Evolutionary conservation across 2,329 filamentous ascomycete genomes (phyloP), one percentile per base, ranked within the genome.

Genomic region (Cercospora sp.): DNA sequence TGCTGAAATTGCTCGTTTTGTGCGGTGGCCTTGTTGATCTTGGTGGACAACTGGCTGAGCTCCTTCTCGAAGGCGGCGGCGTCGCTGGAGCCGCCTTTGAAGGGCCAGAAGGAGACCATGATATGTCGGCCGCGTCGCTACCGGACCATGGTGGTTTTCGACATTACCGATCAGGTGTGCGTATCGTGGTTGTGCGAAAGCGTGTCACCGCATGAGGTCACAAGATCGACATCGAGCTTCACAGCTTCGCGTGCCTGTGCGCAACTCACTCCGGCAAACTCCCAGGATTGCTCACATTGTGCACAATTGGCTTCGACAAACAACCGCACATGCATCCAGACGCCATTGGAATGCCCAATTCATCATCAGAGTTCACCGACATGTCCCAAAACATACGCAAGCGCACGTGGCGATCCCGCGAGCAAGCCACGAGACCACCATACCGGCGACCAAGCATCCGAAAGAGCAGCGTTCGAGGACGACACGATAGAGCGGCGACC

Each of bases 61-160:
- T 90, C 89, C 84, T 94, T 97, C 82, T 99, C 95, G 78, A 98
- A 99, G 3, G 90, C 92, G 62, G 93, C 94, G 28, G 95, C 91
- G 72, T 94, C 97, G 78, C 87, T 91, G 79, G 90, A 87, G 77
- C 92, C 87, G 81, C 97, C 91, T 84, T 88, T 89, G 89, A 91
- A 97, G 71, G 92, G 92, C 92, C 92, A 95, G 74, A 95, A 86
- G 63, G 90, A 92, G 76, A 94, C 90, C 92, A 95, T 95, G n/a
- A 67, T 74, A 66, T 66, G 62, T 53, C 66, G 63, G 61, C 65
- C 13, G 28, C 18, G 55, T 58, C 16, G 28, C 28, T 58, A 58
- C 28, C 55, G 55, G 55, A 8, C n/a, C 55, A 58, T 58, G 28
- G 28, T 58, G 28, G 30, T 58, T n/a, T 32, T 34, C 16, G 55